Base-by-base conservation (phyloP, 805 yeast genomes). In the Saccharomycopsis sp. region DNA sequence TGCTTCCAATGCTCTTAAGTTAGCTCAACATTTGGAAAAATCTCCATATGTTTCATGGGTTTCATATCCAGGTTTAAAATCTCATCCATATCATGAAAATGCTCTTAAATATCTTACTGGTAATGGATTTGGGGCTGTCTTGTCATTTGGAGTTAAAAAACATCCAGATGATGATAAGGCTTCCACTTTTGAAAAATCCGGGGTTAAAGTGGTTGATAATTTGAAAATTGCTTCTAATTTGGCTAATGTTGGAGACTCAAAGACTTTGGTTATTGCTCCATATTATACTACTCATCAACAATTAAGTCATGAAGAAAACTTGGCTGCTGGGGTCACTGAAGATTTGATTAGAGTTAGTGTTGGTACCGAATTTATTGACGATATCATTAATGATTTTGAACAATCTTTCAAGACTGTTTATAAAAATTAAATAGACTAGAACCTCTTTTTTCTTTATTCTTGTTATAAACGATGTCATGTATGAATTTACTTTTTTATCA, bases 241-340 rank as follows among this genome's bases (percentile, higher is more conserved):
- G 58, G 97, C 98, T 37, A 89, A 89, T 55, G 96, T 89, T 44
- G 98, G 98, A 58, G 98, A 89, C 57, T 79, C 89, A 37, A 92
- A 89, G 68, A 85, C 97, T 34, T 72, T 89, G 58, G 94, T 89
- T 44, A 89, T 89, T 61, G 88, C 96, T 40, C 98, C 98, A 50
- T 88, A 80, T 71, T 86, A 74, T 63, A 92, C 97, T 31, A 89
- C 97, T 20, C 98, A 89, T 63, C 88, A 86, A 60, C 97, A 92
- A 67, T 72, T 89, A 56, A 61, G 67, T 31, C 86, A 83, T 34
- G 82, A 77, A 49, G 96, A 86, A 67, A 85, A 84, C 64, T 42
- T 63, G 31, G 76, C 80, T 12, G 70, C 94, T 37, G 96, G 96
- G 62, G 96, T 89, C 43, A 74, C 92, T 41, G 78, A 81, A 52